Percentiles rank a stretch among this genome's conserved stretches.
These are phyloP conservation scores for Hypoxylon sp. DNA, from an alignment of 2,329 filamentous ascomycete genomes.

Conservation along the genomic window DNA sequence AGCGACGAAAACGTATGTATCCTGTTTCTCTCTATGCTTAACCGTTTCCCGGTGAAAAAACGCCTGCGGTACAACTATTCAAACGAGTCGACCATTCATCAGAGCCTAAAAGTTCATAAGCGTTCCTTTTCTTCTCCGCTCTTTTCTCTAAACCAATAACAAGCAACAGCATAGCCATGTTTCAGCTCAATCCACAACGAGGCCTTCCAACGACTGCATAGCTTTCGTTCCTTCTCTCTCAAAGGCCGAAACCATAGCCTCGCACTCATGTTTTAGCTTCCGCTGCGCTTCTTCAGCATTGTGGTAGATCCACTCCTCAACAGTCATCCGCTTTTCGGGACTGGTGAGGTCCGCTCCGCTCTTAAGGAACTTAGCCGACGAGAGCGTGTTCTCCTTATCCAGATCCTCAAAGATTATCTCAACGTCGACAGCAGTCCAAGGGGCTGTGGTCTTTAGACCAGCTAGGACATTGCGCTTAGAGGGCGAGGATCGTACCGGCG, in stretches of 20 bases:
- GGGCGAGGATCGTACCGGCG: conserved; percentile 69
- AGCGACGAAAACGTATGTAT: background rate
- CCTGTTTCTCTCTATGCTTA: background rate
- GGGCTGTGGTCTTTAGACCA: conserved; percentile 68
- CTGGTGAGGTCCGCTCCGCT: conserved; percentile 75
- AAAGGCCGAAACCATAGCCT: conserved; percentile 84
- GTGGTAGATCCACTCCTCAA: conserved; percentile 91
- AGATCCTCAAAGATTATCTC: conserved; percentile 75
- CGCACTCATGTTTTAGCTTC: conserved; percentile 83
- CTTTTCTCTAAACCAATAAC: background rate
- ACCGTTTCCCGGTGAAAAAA: background rate
- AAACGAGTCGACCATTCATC: background rate
- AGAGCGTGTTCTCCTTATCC: conserved; percentile 68
- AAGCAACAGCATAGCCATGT: background rate
- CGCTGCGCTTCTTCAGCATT: conserved; percentile 86
- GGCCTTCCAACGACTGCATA: conserved; percentile 81
- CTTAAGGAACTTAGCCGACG: conserved; percentile 60
- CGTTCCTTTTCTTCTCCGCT: background rate
- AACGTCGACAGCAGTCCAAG: conserved; percentile 83
- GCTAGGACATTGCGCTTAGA: conserved; percentile 72
- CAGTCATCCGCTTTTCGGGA: conserved; percentile 89
- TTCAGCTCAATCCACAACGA: conserved; percentile 67
- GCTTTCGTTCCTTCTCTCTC: conserved; percentile 86
- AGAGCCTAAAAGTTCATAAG: background rate
- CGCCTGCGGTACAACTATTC: background rate